These are phyloP conservation scores for Suhomyces sp. DNA, from an alignment of 805 yeast species.

Conservation along the genomic window DNA sequence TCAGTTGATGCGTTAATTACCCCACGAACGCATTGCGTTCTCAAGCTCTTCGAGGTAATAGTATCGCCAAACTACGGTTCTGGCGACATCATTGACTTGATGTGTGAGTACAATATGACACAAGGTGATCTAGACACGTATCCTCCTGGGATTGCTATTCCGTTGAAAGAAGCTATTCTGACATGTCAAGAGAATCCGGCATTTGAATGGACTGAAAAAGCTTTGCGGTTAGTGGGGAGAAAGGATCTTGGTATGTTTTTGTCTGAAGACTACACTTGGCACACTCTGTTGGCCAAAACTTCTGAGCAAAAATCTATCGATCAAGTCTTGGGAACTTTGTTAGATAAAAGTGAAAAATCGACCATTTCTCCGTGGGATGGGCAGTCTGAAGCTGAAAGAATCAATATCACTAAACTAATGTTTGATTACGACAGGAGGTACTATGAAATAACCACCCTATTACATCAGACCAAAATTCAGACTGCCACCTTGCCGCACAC, in stretches of 20 bases:
- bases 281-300: neutral
- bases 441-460: constrained; percentile 66
- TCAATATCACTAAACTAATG: constrained; percentile 64
- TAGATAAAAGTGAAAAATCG: constrained; percentile 33
- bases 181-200: constrained; percentile 52
- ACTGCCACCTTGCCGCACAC: constrained; percentile 39
- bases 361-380: constrained; percentile 63
- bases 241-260: constrained; percentile 51
- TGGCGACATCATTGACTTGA: constrained; percentile 55
- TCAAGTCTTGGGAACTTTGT: constrained; percentile 38
- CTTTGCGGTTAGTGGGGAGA: constrained; percentile 62
- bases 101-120: constrained; percentile 56
- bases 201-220: constrained; percentile 44
- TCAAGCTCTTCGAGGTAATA: constrained; percentile 60
- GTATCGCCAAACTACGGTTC: constrained; percentile 53
- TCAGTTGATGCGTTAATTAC: constrained; percentile 57
- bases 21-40: constrained; percentile 60
- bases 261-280: constrained; percentile 3
- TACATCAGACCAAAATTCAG: constrained; percentile 71
- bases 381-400: constrained; percentile 65
- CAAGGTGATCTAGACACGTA: constrained; percentile 57
- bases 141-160: constrained; percentile 69
- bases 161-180: constrained; percentile 60
- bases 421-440: constrained; percentile 78
- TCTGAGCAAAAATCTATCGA: constrained; percentile 31